These are phyloP conservation scores for Rhodamnia argentea DNA, from an alignment of 345 rosid species.

Conservation along the genomic window DNA sequence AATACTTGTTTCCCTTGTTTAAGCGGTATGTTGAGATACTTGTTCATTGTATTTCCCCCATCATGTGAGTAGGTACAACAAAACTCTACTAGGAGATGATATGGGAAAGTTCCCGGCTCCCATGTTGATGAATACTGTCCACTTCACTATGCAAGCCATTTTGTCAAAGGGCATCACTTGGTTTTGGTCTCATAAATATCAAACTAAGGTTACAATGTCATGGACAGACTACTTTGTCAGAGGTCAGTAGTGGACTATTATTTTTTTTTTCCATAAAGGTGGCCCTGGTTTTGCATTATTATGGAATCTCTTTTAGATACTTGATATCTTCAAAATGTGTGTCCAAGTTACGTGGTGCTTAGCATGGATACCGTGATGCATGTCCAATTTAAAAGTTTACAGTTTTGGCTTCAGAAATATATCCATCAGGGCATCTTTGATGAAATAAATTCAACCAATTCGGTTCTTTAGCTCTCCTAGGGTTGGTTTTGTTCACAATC, in stretches of 20 bases:
- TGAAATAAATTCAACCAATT: background rate
- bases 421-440: background rate
- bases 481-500: background rate
- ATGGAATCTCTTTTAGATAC: background rate
- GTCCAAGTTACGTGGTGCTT: background rate
- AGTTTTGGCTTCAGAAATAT: background rate
- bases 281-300: background rate
- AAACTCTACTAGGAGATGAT: slow-evolving; percentile 91
- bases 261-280: background rate
- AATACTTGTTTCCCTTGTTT: background rate
- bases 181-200: slow-evolving; percentile 79
- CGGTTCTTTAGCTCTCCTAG: background rate
- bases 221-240: slow-evolving; percentile 76
- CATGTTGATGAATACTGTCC: slow-evolving; percentile 86
- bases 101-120: slow-evolving; percentile 98
- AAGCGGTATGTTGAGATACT: background rate
- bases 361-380: background rate
- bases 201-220: slow-evolving; percentile 52
- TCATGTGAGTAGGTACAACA: slow-evolving; percentile 53
- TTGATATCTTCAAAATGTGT: background rate
- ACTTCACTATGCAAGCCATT: slow-evolving; percentile 89
- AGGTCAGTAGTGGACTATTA: slow-evolving; percentile 29
- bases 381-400: background rate
- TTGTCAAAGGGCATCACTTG: slow-evolving; percentile 67
- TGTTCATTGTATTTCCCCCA: background rate